Conservation (phyloP, 2,329 filamentous ascomycete species). For the Pseudogymnoascus sp. region DNA sequence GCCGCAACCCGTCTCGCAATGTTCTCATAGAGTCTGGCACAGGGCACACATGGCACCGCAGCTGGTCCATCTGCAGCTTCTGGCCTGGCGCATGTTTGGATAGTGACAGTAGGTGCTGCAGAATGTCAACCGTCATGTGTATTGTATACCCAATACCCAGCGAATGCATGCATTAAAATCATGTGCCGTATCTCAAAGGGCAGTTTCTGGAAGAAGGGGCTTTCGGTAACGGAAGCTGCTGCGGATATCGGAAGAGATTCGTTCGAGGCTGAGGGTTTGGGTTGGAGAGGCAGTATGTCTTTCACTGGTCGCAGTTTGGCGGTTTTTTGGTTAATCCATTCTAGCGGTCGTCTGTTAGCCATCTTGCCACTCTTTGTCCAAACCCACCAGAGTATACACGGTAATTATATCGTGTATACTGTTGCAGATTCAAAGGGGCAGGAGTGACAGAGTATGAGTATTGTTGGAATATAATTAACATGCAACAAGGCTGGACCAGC, state of each 20-base stretch:
- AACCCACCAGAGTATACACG: background rate
- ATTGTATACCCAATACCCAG: background rate
- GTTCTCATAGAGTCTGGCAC: background rate
- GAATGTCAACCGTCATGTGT: background rate
- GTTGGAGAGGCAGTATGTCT: background rate
- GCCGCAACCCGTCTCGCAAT: background rate
- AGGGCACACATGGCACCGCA: background rate
- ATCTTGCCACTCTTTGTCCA: background rate
- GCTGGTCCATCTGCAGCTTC: background rate
- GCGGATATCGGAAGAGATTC: background rate
- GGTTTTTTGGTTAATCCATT: background rate
- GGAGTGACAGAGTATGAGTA: background rate
- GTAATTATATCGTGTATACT: background rate
- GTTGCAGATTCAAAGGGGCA: background rate
- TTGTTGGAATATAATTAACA: too few relatives aligned
- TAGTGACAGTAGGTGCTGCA: background rate
- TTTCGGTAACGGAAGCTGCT: background rate
- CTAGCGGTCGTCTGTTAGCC: background rate
- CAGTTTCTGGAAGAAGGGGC: background rate
- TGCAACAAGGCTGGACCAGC: background rate
- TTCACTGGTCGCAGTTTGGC: background rate
- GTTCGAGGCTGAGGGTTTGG: background rate
- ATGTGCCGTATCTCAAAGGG: background rate
- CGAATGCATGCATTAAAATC: background rate
- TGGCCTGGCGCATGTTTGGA: background rate